A percentile compares a stretch with the other conserved stretches of the same genome.
Evolutionary conservation across 1,139 yeast genomes (phyloP).

Genomic region (Lodderomyces pseudojiufengensis): DNA sequence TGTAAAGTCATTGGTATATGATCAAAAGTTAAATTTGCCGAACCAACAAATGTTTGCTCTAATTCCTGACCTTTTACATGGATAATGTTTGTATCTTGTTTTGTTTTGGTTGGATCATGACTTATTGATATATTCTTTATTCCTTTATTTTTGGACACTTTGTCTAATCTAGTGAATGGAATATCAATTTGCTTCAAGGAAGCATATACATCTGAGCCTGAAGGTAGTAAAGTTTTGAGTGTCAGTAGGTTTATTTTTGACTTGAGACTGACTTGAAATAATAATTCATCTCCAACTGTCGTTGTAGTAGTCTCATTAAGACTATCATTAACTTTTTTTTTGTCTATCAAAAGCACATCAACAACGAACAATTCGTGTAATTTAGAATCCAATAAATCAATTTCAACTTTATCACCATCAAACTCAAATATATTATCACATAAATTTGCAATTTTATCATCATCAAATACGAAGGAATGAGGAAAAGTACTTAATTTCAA

Average conservation of each 20-base stretch:
- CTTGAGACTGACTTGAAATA: constrained; percentile 18
- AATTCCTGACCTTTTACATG: constrained; percentile 10
- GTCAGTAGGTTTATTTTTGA: constrained; percentile 12
- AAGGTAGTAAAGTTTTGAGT: constrained; percentile 14
- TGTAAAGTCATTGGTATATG: constrained; percentile 19
- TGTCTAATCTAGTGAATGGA: constrained; percentile 9
- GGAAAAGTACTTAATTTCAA: constrained; percentile 12
- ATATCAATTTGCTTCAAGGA: constrained; percentile 15
- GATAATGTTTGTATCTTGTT: not conserved
- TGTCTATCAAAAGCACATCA: constrained; percentile 15
- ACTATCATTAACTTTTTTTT: constrained; percentile 4
- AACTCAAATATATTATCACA: constrained; percentile 2
- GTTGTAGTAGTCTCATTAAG: constrained; percentile 12
- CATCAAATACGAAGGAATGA: not conserved
- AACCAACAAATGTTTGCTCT: constrained; percentile 12
- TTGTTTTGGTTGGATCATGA: constrained; percentile 9
- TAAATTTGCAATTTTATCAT: not conserved
- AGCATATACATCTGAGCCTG: constrained; percentile 9
- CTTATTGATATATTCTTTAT: constrained; percentile 11
- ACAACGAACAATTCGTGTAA: constrained; percentile 13
- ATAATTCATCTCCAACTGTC: constrained; percentile 18
- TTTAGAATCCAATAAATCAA: constrained; percentile 11
- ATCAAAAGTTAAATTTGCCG: constrained; percentile 9
- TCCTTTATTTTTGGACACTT: constrained; percentile 6
- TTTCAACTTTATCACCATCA: constrained; percentile 3